Percentiles rank a stretch among this genome's conserved stretches.
Evolutionary conservation across 257 asterid species (phyloP).

Genomic region (Solanum piurae): DNA sequence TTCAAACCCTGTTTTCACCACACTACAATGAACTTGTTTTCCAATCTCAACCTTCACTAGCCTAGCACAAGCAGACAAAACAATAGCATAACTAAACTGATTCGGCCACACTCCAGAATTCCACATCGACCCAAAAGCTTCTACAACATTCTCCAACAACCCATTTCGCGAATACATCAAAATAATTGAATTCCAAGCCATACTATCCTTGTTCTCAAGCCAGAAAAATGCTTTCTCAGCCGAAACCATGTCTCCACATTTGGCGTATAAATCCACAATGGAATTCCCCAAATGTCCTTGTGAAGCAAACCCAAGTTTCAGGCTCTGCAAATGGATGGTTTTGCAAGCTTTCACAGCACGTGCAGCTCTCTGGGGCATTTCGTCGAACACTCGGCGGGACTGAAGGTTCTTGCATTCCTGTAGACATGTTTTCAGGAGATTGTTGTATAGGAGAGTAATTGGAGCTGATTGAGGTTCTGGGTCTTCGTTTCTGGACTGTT

Average conservation of each 20-base stretch:
- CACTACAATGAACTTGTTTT: slow-evolving; percentile 50
- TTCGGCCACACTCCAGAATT: slow-evolving; percentile 44
- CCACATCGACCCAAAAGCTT: slow-evolving; percentile 42
- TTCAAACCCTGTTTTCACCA: slow-evolving; percentile 41
- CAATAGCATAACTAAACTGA: slow-evolving; percentile 70
- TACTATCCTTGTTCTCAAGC: slow-evolving; percentile 41
- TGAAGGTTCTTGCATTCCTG: slow-evolving; percentile 57
- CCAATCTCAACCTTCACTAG: slow-evolving; percentile 36
- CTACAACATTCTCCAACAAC: slow-evolving; percentile 26
- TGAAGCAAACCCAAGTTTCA: slow-evolving; percentile 40
- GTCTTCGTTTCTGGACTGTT: neutral
- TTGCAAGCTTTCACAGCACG: slow-evolving; percentile 31
- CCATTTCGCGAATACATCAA: slow-evolving; percentile 57
- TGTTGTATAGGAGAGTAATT: slow-evolving; percentile 2
- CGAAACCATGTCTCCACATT: slow-evolving; percentile 52
- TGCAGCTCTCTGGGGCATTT: slow-evolving; percentile 36
- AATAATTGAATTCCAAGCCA: slow-evolving; percentile 81
- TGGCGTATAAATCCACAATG: slow-evolving; percentile 79
- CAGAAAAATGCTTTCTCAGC: slow-evolving; percentile 38
- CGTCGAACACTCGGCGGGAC: slow-evolving; percentile 52
- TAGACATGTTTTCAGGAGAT: slow-evolving; percentile 29
- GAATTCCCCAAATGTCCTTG: slow-evolving; percentile 47
- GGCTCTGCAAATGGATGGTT: slow-evolving; percentile 41
- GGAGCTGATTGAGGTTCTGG: neutral
- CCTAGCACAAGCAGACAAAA: slow-evolving; percentile 64